Base-by-base conservation (phyloP, 257 asterid species). In the Nicotiana attenuata region DNA sequence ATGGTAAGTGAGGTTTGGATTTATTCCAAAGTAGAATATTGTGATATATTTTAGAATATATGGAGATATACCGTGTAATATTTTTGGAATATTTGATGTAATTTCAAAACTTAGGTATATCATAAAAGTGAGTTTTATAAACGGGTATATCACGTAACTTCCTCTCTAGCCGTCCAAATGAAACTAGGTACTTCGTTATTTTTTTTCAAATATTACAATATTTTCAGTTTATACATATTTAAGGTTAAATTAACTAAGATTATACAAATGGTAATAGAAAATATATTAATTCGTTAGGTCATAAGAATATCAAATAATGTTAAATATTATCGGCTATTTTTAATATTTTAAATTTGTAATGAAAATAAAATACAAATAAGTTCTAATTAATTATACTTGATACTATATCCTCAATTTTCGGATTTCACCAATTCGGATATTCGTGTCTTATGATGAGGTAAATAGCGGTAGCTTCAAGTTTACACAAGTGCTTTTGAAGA, bases 381-480 rank as follows among this genome's bases (percentile, higher is more conserved):
- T 5, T 61, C 9, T 61, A 22, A 15, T 20, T 29, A 3, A 29
- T 20, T 3, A 9, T 60, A 60, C 10, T 22, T 59, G 8, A 41
- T 41, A 41, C 47, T 41, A 41, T 9, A 41, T 41, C 3, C 50
- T 20, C 65, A 20, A 60, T 61, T 45, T 45, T 71, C 4, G 78
- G 26, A 73, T 22, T 73, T 73, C 15, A 73, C 60, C 79, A 24
- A 17, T 61, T 73, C 5, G 63, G 41, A 24, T 22, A 24, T 73
- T 14, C 63, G 79, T 50, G 79, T 61, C 79, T 24, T 73, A 73
- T 15, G 79, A 73, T 73, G 41, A 73, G 61, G 63, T 73, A 24
- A 24, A 73, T 47, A 73, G 79, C 79, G 61, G 79, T 73, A 47
- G 24, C 79, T 73, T 73, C 63, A 73, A 73, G 79, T 73, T 50